Evolutionary conservation across 2,329 filamentous ascomycete species (phyloP).

Genomic region (Alternaria novae-zelandiae): DNA sequence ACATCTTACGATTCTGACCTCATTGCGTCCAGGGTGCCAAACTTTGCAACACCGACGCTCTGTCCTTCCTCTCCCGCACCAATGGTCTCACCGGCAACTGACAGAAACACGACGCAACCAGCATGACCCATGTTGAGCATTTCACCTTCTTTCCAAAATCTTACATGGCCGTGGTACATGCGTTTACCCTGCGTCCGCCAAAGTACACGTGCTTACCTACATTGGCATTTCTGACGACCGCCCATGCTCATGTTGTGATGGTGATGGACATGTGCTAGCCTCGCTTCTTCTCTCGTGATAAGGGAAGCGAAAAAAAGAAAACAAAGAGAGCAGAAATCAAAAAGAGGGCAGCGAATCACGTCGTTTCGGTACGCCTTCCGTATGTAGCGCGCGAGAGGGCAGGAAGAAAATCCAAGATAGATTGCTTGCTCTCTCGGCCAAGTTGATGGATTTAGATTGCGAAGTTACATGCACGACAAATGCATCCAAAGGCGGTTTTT

Average conservation of each 20-base stretch:
- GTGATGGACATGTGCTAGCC: neutral
- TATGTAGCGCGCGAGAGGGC: neutral
- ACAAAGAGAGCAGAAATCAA: neutral
- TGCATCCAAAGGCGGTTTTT: neutral
- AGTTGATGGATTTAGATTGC: conserved; percentile 2
- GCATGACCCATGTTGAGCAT: neutral
- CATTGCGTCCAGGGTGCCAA: neutral
- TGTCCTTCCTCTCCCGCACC: neutral
- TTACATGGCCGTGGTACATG: neutral
- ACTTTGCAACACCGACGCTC: neutral
- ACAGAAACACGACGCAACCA: neutral
- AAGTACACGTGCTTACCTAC: neutral
- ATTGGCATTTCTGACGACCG: neutral
- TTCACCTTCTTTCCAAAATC: neutral
- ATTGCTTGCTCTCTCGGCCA: neutral
- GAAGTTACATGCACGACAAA: neutral
- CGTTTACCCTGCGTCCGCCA: neutral
- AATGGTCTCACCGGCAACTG: neutral
- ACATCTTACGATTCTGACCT: neutral
- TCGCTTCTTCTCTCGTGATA: neutral
- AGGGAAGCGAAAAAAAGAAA: neutral
- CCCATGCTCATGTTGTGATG: neutral
- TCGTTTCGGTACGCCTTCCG: neutral
- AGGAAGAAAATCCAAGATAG: neutral
- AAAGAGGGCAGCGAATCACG: neutral